Base-by-base conservation (phyloP, 176 grass and related monocot species). In the Puya raimondii region DNA sequence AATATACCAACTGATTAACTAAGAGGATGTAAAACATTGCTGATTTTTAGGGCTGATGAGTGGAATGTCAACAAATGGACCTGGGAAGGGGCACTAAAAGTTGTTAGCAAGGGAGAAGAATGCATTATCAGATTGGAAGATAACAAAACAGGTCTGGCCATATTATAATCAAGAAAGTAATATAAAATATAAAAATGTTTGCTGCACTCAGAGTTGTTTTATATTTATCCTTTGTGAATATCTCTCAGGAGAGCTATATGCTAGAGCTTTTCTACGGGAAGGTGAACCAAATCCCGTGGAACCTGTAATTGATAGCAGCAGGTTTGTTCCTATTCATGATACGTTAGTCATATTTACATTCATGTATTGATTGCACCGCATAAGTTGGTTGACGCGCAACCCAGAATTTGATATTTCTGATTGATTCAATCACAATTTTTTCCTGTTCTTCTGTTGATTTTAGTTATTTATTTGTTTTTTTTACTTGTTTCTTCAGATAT, bases 31-130 rank as follows among this genome's bases (percentile, higher is more conserved):
- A 8, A 61, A 59, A 61, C 57, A 54, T 49, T 75, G 16, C 13
- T 68, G 53, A 50, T 26, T 76, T 56, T 9, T 68, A 99, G 94
- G 81, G 94, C 94, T 66, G 94, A 99, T 64, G 94, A 99, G 68
- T 99, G 94, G 94, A 89, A 99, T 64, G 82, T 99, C 54, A 99
- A 99, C 78, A 91, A 99, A 72, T 99, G 94, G 94, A 84, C 77
- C 23, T 99, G 94, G 94, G 94, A 99, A 83, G 94, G 94, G 58
- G 74, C 71, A 6, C 83, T 99, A 63, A 99, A 93, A 79, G 89
- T 99, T 81, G 70, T 88, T 78, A 93, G 89, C 82, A 99, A 91
- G 74, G 94, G 78, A 64, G 87, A 99, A 74, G 94, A 99, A 73
- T 96, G 94, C 78, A 82, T 99, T 54, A 91, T 99, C 57, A 87